These are phyloP conservation scores for Arachis stenosperma DNA, from an alignment of 306 rosid genomes.

Conservation along the genomic window DNA sequence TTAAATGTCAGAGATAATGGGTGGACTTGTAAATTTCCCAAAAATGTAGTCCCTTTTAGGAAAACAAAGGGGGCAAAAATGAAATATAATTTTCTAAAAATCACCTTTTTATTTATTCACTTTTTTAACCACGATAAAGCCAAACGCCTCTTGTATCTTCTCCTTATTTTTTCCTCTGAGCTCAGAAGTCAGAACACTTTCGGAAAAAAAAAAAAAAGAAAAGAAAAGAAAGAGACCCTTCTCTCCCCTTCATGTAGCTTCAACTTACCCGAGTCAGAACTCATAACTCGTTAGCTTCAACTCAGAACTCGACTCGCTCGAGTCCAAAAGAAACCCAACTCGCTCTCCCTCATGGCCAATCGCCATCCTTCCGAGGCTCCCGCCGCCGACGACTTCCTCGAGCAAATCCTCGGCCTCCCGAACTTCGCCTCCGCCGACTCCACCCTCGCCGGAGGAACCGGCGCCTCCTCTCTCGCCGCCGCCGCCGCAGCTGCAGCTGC, in stretches of 20 bases:
- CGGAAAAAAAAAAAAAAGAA: not conserved
- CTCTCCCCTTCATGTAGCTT: not conserved
- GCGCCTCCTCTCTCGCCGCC: conserved; percentile 49
- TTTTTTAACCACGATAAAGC: conserved; percentile 49
- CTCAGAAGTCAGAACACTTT: not conserved
- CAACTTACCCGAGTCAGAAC: conserved; percentile 3
- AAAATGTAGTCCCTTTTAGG: conserved; percentile 35
- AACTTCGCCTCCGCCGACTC: conserved; percentile 66
- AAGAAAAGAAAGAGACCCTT: not conserved
- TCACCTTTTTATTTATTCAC: not conserved
- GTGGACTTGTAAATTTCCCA: not conserved
- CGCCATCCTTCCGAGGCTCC: conserved; percentile 75
- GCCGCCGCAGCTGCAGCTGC: conserved; percentile 35
- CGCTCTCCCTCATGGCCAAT: conserved; percentile 60
- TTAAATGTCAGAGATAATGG: not conserved
- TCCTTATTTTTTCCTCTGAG: not conserved
- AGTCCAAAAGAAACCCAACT: conserved; percentile 23
- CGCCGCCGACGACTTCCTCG: conserved; percentile 82
- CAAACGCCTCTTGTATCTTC: conserved; percentile 14
- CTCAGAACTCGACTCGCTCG: conserved; percentile 32
- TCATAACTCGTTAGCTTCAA: not conserved
- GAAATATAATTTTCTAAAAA: not conserved
- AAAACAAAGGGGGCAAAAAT: conserved; percentile 7
- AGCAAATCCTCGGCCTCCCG: conserved; percentile 84
- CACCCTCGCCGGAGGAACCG: conserved; percentile 55